Evolutionary conservation across 192 early-diverging fungal species (phyloP).

Genomic region (Chytriomyces sp.): DNA sequence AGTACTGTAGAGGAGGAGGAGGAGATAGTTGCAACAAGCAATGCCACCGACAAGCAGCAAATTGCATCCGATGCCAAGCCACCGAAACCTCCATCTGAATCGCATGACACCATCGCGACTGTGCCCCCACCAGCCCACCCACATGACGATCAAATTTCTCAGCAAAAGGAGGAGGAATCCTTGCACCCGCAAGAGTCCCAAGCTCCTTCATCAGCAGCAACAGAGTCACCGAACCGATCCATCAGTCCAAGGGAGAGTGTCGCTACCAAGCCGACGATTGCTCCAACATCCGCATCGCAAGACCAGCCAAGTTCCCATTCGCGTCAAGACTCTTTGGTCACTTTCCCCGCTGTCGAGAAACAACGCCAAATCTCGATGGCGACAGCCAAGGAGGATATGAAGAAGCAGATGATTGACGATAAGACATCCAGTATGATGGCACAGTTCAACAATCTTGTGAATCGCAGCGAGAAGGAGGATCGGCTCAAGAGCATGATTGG

Average conservation of each 20-base stretch:
- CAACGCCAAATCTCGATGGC: no score
- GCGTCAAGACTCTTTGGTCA: no score
- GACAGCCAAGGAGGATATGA: not conserved
- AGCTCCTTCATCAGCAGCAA: no score
- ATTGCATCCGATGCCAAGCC: not conserved
- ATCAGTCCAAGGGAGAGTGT: not conserved
- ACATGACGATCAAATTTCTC: no score
- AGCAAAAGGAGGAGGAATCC: not conserved
- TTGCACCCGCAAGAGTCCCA: not conserved
- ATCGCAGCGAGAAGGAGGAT: slow-evolving; percentile 9
- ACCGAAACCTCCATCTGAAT: no score
- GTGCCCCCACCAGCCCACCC: no score
- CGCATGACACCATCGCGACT: no score
- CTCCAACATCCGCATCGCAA: not conserved
- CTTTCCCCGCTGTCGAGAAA: no score
- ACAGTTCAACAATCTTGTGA: slow-evolving; percentile 7
- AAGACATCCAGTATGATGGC: slow-evolving; percentile 4
- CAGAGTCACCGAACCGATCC: no score
- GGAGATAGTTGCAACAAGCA: no score
- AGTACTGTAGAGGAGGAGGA: no score
- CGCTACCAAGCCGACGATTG: not conserved
- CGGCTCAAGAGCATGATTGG: slow-evolving; percentile 23
- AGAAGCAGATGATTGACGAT: slow-evolving; percentile 16
- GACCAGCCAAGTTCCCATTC: not conserved
- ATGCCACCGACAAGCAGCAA: no score